Evolutionary conservation across 257 asterid genomes (phyloP).

Genomic region (Solanum chiquidenum): DNA sequence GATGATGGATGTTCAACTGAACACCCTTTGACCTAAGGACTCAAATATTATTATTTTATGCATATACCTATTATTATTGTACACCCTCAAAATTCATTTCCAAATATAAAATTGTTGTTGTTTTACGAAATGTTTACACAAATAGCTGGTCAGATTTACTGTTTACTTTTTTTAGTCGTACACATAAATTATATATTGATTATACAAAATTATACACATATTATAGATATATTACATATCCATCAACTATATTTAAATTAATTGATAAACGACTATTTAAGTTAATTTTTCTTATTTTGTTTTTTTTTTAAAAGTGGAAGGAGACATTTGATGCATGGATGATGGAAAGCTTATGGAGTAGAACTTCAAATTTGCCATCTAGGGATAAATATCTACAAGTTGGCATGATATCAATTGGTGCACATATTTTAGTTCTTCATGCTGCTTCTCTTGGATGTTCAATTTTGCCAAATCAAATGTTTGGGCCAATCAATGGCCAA

Average conservation of each 20-base stretch:
- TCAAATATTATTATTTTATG: neutral
- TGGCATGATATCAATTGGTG: conserved; percentile 33
- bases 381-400: conserved; percentile 31
- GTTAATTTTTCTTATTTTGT: neutral
- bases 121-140: neutral
- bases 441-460: conserved; percentile 18
- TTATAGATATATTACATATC: neutral
- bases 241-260: neutral
- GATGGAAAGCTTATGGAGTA: conserved; percentile 52
- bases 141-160: rapidly evolving
- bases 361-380: conserved; percentile 24
- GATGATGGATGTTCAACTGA: too few species aligned
- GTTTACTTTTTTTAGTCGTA: neutral
- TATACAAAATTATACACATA: neutral
- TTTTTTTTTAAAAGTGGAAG: conserved; percentile 25
- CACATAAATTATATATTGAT: neutral
- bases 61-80: neutral
- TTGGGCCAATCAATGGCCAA: neutral
- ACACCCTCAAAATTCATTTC: neutral
- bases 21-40: neutral
- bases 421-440: conserved; percentile 33
- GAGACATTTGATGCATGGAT: conserved; percentile 53
- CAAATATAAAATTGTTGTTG: neutral
- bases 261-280: neutral
- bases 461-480: neutral